Base-by-base conservation (phyloP, 139 green algal genomes). In the Chlorella sp. region DNA sequence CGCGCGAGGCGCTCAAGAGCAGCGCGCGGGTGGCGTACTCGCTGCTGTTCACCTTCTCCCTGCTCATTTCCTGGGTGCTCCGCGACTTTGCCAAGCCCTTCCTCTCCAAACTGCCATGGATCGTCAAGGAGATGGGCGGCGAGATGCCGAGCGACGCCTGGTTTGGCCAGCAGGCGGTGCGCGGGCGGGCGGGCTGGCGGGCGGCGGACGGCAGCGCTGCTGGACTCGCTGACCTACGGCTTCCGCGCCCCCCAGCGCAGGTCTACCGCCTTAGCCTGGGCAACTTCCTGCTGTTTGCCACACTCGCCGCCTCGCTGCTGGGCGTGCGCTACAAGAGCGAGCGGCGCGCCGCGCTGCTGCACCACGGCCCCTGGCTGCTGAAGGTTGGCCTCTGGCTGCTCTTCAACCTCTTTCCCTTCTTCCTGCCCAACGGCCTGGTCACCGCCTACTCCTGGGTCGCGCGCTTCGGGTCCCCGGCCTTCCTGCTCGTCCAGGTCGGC, bases 401-500 rank as follows among this genome's bases (percentile, higher is more conserved):
- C 2, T 94, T 94, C 83, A 93, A 86, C 15, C 61, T 82, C 8
- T 63, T 97, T 31, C 89, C 94, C 21, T 98, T 98, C 84, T 89
- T 98, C 64, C 82, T 96, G 43, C 90, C 93, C 38, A 89, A 92
- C 60, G 75, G 82, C 21, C 11, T 95, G 7, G 75, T 97, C 36
- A 88, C 90, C 36, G 87, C 77, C 5, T 97, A 96, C 76, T 86
- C 83, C 23, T 93, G 88, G 83, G 33, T 95, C 17, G 95, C 96
- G 0, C 85, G 93, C 31, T 62, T 98, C 55, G 96, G 90, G 8
- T 95, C 89, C 36, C 94, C 87, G 15, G 11, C 94, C 25, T 99
- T 98, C 87, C 84, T 99, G 15, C 60, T 96, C 61, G 90, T 99
- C 31, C 96, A 99, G 83, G 93, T 98, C 79, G 67, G 98, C n/a